phyloP scores from a whole-genome alignment of 805 yeast genomes.

The Candida bentonensis region DNA sequence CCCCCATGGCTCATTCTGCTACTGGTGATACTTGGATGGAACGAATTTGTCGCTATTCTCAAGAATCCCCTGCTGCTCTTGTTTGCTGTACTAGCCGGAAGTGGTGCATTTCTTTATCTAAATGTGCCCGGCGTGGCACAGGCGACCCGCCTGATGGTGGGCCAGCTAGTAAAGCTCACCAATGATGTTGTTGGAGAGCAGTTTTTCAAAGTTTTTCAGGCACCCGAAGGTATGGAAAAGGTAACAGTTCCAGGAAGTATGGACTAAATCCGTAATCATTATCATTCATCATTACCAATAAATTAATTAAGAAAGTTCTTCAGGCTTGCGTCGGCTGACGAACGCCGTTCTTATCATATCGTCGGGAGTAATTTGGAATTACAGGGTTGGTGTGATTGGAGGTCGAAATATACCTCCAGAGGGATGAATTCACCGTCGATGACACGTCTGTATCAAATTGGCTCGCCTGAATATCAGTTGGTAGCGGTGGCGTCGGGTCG shows the following conservation, averaged over 20 bases:
- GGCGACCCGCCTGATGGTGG: background rate
- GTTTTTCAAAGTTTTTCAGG: background rate
- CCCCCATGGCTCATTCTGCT: slow-evolving; percentile 73
- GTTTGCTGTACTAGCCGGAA: slow-evolving; percentile 40
- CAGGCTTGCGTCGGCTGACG: background rate
- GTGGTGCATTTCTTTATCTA: slow-evolving; percentile 31
- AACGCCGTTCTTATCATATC: background rate
- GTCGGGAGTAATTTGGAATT: background rate
- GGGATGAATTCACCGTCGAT: background rate
- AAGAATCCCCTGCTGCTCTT: slow-evolving; percentile 71
- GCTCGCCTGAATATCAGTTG: background rate
- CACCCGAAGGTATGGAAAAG: background rate
- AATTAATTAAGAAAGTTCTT: background rate
- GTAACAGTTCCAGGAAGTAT: background rate
- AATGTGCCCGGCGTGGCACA: background rate
- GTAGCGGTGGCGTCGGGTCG: background rate
- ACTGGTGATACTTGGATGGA: slow-evolving; percentile 79
- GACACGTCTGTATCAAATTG: background rate
- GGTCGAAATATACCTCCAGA: background rate
- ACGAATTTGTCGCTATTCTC: slow-evolving; percentile 78
- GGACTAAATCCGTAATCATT: background rate
- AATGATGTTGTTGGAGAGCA: background rate
- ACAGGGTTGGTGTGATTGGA: slow-evolving; percentile 2
- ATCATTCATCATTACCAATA: background rate
- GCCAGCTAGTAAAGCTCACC: background rate